Conservation (phyloP, 1,284 basidiomycete genomes). For the Apiotrichum domesticum region DNA sequence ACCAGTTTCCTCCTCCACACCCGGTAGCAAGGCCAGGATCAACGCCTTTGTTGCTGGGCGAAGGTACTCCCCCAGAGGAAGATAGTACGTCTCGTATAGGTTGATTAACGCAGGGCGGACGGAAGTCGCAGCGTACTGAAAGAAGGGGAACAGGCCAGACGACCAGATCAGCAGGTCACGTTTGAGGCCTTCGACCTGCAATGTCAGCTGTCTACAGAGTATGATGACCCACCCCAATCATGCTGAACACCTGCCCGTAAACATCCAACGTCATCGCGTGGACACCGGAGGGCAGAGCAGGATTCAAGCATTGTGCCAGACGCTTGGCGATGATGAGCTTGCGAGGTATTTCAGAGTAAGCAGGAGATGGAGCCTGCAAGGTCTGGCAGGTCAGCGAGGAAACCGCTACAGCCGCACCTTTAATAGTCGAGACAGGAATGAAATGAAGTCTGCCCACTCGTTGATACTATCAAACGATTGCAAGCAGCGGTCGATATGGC, state of each 20-base stretch:
- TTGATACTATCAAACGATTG: constrained; percentile 92
- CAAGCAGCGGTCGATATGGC: constrained; percentile 84
- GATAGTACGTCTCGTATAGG: constrained; percentile 82
- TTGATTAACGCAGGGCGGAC: constrained; percentile 84
- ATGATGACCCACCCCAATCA: constrained; percentile 66
- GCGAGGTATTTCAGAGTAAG: constrained; percentile 88
- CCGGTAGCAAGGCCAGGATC: constrained; percentile 85
- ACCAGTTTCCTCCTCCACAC: constrained; percentile 89
- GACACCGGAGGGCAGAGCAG: constrained; percentile 91
- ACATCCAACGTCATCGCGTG: constrained; percentile 95
- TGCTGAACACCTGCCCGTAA: constrained; percentile 81
- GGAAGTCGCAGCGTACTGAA: constrained; percentile 93
- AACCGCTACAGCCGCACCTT: constrained; percentile 57
- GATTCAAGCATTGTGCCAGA: constrained; percentile 92
- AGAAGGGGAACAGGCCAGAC: constrained; percentile 94
- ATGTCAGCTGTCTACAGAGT: not conserved
- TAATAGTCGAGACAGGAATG: constrained; percentile 88
- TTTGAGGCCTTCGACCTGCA: constrained; percentile 75
- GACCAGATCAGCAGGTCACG: constrained; percentile 91
- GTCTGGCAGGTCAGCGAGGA: constrained; percentile 49
- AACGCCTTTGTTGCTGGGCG: constrained; percentile 90
- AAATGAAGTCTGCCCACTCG: constrained; percentile 99
- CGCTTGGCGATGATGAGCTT: constrained; percentile 94
- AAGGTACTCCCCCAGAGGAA: constrained; percentile 74
- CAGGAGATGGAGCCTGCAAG: constrained; percentile 77